Base-by-base conservation (phyloP, 768 basidiomycete species). In the Pulveroboletus frians region DNA sequence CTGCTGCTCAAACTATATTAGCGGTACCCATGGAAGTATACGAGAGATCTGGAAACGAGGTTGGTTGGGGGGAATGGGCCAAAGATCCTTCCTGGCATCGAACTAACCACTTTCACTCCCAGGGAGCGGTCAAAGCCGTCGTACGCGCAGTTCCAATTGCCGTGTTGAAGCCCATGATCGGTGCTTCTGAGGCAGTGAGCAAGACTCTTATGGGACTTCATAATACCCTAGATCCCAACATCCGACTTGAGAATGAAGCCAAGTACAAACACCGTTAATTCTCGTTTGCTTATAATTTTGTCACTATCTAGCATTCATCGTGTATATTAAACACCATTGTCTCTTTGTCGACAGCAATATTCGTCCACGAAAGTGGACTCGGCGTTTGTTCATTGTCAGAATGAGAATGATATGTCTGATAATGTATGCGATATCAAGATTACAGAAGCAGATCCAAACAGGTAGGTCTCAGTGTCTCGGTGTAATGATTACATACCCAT, bases 1-100 rank as follows among this genome's bases (percentile, higher is more conserved):
- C 89, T 37, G 96, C 96, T 23, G 96, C 95, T 21, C 95, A 99
- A 71, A 99, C 96, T 0, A 98, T 99, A 53, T 77, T 99, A 32
- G 95, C 96, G 1, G 92, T 99, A 1, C 96, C 96, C 1, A 97
- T 98, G 95, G 96, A 98, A 67, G 92, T 97, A 10, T 95, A 97
- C 58, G 96, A 99, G 69, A 77, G 88, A 51, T 88, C 92, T 9
- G 91, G 92, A 8, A 87, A 85, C 49, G 90, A 96, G 79, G 94
- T 88, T 57, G 59, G 78, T 71, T 11, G 1, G 17, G 37, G 9
- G 20, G 31, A 36, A 7, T 1, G 14, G 13, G 4, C 29, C 43
- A 3, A 23, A 50, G 20, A n/a, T 39, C 14, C 10, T 21, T 10
- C 23, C 15, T 43, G 11, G 31, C 30, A 17, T 23, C 26, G 26